Evolutionary conservation across 345 rosid genomes (phyloP), one percentile per base, ranked within the genome.

Genomic region (Syzygium aqueum): DNA sequence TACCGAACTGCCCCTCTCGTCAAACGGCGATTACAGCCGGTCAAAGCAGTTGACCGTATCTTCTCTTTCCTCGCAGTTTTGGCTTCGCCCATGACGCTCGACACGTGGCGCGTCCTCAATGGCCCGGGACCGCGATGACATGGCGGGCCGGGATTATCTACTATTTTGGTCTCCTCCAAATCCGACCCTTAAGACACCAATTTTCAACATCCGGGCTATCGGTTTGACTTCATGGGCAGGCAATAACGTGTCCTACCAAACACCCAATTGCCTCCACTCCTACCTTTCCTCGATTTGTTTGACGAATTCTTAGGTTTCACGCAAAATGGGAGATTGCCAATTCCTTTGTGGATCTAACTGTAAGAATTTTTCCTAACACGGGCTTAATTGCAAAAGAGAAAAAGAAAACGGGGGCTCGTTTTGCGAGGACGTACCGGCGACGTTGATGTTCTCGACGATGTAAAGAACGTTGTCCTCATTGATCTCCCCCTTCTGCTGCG

Each of bases 361-460:
- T 37, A 37, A 17, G 13, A 19, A 8, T 73, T 33, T 17, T 30
- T 30, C 23, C 43, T 37, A 30, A 2, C 4, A 30, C 43, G 49
- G 49, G 13, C 49, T 73, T 17, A 73, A 33, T 33, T 17, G 25
- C 80, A 33, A 56, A 54, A 86, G 67, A 21, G 6, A 16, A 28
- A 28, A 33, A 87, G 25, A 8, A 53, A 61, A 50, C 51, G 63
- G 28, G 25, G 9, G 7, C 22, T 37, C 0, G 11, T 28, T 9
- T 37, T 28, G 33, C 7, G 28, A 54, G 84, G 84, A 86, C 86
- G 46, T 90, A 97, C 98, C 98, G 7, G 99, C 99, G 49, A 96
- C 99, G 84, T 97, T 97, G 92, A 97, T 97, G 89, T 97, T 97
- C 94, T 97, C 99, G 2, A 97, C 98, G 23, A 97, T 98, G 97